Conservation (phyloP, 2,329 filamentous ascomycete genomes). For the Cercospora beticola region DNA sequence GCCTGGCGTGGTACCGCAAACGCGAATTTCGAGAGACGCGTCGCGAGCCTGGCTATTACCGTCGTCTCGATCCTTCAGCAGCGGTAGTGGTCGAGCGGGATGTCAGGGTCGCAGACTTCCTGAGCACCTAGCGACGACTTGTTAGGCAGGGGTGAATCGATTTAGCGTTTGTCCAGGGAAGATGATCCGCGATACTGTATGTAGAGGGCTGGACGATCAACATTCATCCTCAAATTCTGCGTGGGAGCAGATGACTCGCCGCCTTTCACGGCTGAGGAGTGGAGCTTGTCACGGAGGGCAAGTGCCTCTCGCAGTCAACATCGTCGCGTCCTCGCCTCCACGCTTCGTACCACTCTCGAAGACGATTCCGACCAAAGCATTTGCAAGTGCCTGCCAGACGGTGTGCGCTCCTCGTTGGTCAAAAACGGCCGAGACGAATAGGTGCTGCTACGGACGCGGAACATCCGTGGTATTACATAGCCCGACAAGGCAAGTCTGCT, state of each 20-base stretch:
- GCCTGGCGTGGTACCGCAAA: conserved; percentile 59
- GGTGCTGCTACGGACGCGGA: not conserved
- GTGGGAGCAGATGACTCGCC: not conserved
- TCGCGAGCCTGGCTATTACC: conserved; percentile 59
- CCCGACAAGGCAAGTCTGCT: not conserved
- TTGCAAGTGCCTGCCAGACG: not conserved
- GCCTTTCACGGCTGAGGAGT: not conserved
- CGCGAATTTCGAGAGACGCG: conserved; percentile 56
- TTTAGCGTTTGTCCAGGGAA: not conserved
- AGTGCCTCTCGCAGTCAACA: not conserved
- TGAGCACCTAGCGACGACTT: not conserved
- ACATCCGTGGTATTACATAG: not conserved
- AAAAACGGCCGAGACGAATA: not conserved
- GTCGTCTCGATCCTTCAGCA: conserved; percentile 56
- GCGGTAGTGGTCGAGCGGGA: conserved; percentile 52
- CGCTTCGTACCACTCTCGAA: not conserved
- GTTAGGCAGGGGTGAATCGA: not conserved
- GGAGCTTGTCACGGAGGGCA: not conserved
- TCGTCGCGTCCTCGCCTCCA: not conserved
- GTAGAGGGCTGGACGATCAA: not conserved
- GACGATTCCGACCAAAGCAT: not conserved
- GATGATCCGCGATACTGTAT: not conserved
- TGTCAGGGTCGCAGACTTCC: conserved; percentile 37
- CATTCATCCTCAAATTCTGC: not conserved
- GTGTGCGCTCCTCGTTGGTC: not conserved